These are phyloP conservation scores for Pythium angustatum DNA, from an alignment of 352 stramenopile species.

Conservation along the genomic window DNA sequence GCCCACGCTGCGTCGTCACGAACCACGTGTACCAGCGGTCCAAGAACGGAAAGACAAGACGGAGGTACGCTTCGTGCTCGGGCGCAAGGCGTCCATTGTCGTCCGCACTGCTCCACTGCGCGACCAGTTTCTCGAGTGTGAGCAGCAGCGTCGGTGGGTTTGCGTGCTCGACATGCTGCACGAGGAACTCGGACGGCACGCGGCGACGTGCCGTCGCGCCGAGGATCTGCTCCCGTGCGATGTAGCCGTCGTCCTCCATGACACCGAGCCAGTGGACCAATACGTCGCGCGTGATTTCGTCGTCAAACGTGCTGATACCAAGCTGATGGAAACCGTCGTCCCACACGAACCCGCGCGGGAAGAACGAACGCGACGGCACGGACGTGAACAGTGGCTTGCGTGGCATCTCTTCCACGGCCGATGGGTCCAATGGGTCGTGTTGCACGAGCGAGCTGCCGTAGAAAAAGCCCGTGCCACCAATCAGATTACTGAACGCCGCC, in stretches of 20 bases:
- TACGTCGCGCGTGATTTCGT: conserved; percentile 69
- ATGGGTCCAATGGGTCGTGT: conserved; percentile 43
- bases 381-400: conserved; percentile 80
- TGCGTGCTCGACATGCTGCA: conserved; percentile 89
- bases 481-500: conserved; percentile 87
- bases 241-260: conserved; percentile 90
- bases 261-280: conserved; percentile 87
- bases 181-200: conserved; percentile 89
- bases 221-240: conserved; percentile 91
- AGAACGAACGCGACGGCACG: conserved; percentile 92
- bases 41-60: conserved; percentile 67
- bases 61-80: conserved; percentile 34
- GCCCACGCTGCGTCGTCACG: conserved; percentile 55
- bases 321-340: conserved; percentile 95
- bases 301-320: conserved; percentile 78
- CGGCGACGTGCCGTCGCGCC: conserved; percentile 61
- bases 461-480: conserved; percentile 91
- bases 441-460: conserved; percentile 83
- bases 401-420: conserved; percentile 39
- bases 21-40: conserved; percentile 82
- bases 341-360: conserved; percentile 93
- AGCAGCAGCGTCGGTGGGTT: conserved; percentile 93
- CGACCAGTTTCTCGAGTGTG: conserved; percentile 77
- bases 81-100: background rate
- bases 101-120: conserved; percentile 19